Conservation (phyloP, 345 rosid species). For the Linum tenue region DNA sequence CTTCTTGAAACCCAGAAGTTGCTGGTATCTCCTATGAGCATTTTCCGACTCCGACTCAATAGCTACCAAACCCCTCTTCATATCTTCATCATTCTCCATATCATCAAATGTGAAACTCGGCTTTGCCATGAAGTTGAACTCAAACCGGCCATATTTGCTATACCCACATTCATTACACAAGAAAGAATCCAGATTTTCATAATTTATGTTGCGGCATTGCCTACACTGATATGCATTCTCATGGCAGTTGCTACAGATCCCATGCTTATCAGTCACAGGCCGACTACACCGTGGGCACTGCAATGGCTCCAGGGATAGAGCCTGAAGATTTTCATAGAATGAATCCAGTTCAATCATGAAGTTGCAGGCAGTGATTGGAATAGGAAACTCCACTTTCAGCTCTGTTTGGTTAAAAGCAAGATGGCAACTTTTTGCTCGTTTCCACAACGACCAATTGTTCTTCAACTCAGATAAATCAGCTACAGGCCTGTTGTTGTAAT, state of each 20-base stretch:
- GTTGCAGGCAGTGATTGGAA: constrained; percentile 97
- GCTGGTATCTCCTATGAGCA: constrained; percentile 99
- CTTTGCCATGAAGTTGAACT: constrained; percentile 97
- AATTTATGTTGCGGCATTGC: constrained; percentile 97
- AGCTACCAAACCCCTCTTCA: constrained; percentile 96
- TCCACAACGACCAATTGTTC: constrained; percentile 96
- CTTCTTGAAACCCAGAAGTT: constrained; percentile 96
- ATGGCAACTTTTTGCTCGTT: constrained; percentile 97
- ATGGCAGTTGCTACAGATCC: constrained; percentile 93
- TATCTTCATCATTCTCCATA: constrained; percentile 98
- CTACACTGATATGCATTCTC: constrained; percentile 99
- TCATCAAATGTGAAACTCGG: constrained; percentile 94
- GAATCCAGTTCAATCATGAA: constrained; percentile 99
- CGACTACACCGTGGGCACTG: constrained; percentile 99
- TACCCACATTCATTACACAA: constrained; percentile 98
- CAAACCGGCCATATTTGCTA: constrained; percentile 98
- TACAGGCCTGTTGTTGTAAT: constrained; percentile 94
- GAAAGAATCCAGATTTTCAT: constrained; percentile 94
- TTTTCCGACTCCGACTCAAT: constrained; percentile 98
- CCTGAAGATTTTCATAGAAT: constrained; percentile 98
- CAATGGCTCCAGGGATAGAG: constrained; percentile 90
- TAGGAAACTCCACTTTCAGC: constrained; percentile 93
- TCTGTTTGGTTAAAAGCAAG: constrained; percentile 95
- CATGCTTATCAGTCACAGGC: constrained; percentile 93
- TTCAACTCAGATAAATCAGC: constrained; percentile 93